Conservation (phyloP, 306 rosid genomes). For the Quercus bicolor region DNA sequence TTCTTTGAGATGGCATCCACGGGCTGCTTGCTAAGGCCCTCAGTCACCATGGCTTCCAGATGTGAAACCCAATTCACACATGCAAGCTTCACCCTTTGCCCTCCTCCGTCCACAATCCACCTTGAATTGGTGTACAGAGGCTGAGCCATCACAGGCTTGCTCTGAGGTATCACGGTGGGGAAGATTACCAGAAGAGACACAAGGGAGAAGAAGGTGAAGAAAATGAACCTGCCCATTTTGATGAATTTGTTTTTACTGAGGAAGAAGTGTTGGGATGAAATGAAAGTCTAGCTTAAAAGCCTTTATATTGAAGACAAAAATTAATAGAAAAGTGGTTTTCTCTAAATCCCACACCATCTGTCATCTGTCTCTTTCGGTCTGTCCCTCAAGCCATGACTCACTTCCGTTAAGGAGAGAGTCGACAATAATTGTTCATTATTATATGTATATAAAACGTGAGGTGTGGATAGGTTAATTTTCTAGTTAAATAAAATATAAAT, state of each 20-base stretch:
- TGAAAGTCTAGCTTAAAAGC: too few relatives aligned
- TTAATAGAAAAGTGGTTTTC: too few relatives aligned
- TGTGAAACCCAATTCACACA: constrained; percentile 91
- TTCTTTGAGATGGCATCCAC: constrained; percentile 48
- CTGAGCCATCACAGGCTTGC: constrained; percentile 16
- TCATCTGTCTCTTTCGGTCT: too few relatives aligned
- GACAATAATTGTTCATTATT: too few relatives aligned
- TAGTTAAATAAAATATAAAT: too few relatives aligned
- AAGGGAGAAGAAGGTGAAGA: not conserved
- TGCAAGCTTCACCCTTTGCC: constrained; percentile 73
- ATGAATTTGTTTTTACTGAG: not conserved
- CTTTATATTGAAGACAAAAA: too few relatives aligned
- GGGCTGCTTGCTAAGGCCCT: constrained; percentile 82
- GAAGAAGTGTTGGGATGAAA: too few relatives aligned
- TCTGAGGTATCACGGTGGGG: not conserved
- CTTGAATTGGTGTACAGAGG: constrained; percentile 63
- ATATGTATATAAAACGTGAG: too few relatives aligned
- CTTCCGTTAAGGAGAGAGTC: too few relatives aligned
- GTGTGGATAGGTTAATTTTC: too few relatives aligned
- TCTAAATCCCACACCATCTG: too few relatives aligned
- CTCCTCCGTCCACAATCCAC: constrained; percentile 67
- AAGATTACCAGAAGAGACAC: not conserved
- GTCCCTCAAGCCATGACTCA: too few relatives aligned
- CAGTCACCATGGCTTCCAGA: constrained; percentile 67
- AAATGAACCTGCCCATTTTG: constrained; percentile 14